These are phyloP conservation scores for Aspergillus thermomutatus DNA, from an alignment of 2,329 filamentous ascomycete genomes.

Conservation along the genomic window DNA sequence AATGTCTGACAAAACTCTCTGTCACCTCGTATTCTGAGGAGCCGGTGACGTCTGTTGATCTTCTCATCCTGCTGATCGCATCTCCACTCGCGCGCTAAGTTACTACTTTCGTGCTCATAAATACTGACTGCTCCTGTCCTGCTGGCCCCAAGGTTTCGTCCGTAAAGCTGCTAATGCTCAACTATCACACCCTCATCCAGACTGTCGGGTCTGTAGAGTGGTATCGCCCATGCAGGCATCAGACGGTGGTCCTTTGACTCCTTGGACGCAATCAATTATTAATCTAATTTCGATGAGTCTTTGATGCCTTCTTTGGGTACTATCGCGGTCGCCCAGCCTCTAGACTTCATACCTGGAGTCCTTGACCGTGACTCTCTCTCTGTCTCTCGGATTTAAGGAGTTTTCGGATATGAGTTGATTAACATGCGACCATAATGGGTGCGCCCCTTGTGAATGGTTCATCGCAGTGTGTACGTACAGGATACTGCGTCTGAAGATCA, in stretches of 20 bases:
- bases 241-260: conserved; percentile 1
- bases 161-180: conserved; percentile 18
- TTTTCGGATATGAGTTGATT: not conserved
- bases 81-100: not conserved
- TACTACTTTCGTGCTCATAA: not conserved
- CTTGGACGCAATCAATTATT: not conserved
- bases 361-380: not conserved
- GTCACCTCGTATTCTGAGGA: not conserved
- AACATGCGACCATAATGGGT: not conserved
- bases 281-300: not conserved
- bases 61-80: not conserved
- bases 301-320: not conserved
- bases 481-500: not conserved
- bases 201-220: conserved; percentile 22
- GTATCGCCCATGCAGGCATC: conserved; percentile 15
- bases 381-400: not conserved
- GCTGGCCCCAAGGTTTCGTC: not conserved
- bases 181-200: conserved; percentile 24
- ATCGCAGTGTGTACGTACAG: not conserved
- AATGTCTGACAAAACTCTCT: not conserved
- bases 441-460: not conserved
- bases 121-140: not conserved
- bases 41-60: not conserved
- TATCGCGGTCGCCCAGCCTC: not conserved
- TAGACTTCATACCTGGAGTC: not conserved